Conservation (phyloP, 2,329 filamentous ascomycete genomes). For the Fusarium albidum region DNA sequence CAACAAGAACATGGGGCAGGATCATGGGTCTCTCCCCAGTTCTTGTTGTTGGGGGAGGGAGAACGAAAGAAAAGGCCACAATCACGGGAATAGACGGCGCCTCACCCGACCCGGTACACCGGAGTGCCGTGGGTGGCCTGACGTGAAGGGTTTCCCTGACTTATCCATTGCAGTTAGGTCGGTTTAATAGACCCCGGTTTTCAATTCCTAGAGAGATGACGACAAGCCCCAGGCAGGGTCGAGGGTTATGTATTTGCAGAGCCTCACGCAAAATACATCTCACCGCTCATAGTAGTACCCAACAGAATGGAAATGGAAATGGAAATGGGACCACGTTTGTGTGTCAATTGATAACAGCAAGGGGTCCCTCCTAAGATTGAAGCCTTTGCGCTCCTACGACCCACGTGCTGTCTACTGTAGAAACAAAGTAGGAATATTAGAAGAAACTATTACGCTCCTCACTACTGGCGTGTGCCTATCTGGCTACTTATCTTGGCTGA, state of each 20-base stretch:
- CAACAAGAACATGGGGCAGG: neutral
- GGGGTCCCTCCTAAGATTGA: conserved; percentile 11
- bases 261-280: conserved; percentile 20
- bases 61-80: conserved; percentile 28
- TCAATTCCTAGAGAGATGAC: neutral
- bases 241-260: conserved; percentile 11
- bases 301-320: conserved; percentile 10
- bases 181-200: conserved; percentile 16
- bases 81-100: conserved; percentile 23
- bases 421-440: neutral
- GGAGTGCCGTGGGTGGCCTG: conserved; percentile 23
- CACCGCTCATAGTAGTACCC: conserved; percentile 17
- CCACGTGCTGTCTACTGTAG: conserved; percentile 2
- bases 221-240: neutral
- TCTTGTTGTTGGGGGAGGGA: conserved; percentile 27
- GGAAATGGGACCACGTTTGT: neutral
- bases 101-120: neutral
- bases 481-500: neutral
- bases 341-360: conserved; percentile 2
- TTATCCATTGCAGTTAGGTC: conserved; percentile 9
- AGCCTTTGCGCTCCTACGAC: conserved; percentile 32
- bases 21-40: neutral
- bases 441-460: neutral
- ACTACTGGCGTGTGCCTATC: conserved; percentile 16
- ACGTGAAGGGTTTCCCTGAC: conserved; percentile 9